These are phyloP conservation scores for Russula sp. DNA, from an alignment of 768 basidiomycete species.

Conservation along the genomic window DNA sequence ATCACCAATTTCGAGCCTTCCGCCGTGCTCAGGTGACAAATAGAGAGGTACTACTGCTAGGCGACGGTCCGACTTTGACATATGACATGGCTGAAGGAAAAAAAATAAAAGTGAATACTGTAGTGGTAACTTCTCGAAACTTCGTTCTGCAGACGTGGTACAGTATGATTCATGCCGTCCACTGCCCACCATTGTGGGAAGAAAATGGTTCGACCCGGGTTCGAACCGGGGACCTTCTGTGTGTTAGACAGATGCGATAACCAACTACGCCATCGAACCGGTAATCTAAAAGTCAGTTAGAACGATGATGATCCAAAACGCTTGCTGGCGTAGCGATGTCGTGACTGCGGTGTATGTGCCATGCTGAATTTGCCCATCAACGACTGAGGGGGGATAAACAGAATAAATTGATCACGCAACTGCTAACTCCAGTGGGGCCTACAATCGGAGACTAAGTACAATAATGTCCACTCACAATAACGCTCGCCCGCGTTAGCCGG, in stretches of 20 bases:
- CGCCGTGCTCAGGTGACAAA: background rate
- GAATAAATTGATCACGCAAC: background rate
- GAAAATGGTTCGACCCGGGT: slow-evolving; percentile 25
- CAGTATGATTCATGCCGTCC: too few relatives aligned
- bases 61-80: background rate
- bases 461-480: background rate
- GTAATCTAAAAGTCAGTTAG: slow-evolving; percentile 10
- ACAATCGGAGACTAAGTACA: background rate
- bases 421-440: background rate
- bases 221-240: slow-evolving; percentile 27
- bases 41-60: background rate
- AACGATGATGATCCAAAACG: background rate
- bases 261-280: slow-evolving; percentile 63
- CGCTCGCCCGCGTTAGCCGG: background rate
- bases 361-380: background rate
- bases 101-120: background rate
- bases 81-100: background rate
- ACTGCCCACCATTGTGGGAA: background rate
- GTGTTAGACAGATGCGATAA: slow-evolving; percentile 76
- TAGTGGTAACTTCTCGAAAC: too few relatives aligned
- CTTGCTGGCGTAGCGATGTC: background rate
- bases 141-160: too few relatives aligned
- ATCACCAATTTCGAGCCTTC: background rate
- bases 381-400: background rate
- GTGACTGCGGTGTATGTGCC: background rate